Conservation (phyloP, 2,329 filamentous ascomycete species). For the Torrubiella hemipterigena region DNA sequence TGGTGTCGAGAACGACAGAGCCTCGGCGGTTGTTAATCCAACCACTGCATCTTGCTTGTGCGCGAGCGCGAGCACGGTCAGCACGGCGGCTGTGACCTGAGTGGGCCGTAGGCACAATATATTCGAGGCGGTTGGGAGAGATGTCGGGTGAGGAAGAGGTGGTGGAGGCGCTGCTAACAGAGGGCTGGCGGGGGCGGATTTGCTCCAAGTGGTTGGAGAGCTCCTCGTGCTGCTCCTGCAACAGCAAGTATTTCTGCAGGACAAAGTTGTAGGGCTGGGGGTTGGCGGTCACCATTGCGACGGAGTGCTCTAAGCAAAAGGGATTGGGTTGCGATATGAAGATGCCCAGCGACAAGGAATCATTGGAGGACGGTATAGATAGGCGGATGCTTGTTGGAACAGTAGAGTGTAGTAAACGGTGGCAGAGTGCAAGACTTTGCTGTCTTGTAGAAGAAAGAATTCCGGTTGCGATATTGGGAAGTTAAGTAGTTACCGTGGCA, state of each 20-base stretch:
- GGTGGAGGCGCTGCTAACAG: conserved; percentile 19
- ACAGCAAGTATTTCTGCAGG: conserved; percentile 40
- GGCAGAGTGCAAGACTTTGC: neutral
- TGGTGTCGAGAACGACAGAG: conserved; percentile 22
- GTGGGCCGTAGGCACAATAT: conserved; percentile 35
- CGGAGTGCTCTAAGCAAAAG: conserved; percentile 7
- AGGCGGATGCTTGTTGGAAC: neutral
- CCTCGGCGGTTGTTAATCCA: conserved; percentile 15
- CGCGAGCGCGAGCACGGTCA: conserved; percentile 12
- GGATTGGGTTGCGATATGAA: conserved; percentile 11
- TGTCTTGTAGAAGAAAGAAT: too few relatives aligned
- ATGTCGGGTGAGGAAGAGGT: conserved; percentile 40
- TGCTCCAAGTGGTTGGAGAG: conserved; percentile 38
- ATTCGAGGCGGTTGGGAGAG: conserved; percentile 46
- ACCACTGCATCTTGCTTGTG: conserved; percentile 19
- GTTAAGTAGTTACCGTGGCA: conserved; percentile 16
- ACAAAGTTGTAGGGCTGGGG: conserved; percentile 29
- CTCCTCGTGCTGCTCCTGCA: conserved; percentile 42
- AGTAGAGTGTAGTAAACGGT: neutral
- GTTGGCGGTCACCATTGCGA: conserved; percentile 16
- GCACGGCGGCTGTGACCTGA: conserved; percentile 24
- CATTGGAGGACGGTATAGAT: too few relatives aligned
- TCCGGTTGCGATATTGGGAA: conserved; percentile 12
- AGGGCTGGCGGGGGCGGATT: conserved; percentile 29
- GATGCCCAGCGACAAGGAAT: conserved; percentile 13